Evolutionary conservation across 2,329 filamentous ascomycete species (phyloP), one percentile per base, ranked within the genome.

Genomic region (Decorospora gaudefroyi): DNA sequence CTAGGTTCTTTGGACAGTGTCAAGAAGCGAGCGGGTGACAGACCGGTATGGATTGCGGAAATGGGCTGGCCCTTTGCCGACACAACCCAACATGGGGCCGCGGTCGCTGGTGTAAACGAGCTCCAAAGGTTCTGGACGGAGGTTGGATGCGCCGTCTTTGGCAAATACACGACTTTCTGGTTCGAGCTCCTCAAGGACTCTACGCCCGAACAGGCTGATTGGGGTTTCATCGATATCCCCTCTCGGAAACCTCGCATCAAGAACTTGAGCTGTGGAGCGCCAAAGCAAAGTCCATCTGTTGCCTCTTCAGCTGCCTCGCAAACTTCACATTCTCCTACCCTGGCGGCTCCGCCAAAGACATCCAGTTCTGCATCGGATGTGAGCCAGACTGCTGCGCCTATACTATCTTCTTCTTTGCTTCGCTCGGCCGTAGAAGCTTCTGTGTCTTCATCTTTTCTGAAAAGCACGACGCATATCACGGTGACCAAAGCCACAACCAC

Each of bases 21-120:
- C 2, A 43, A 62, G 21, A 39, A 49, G 29, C 50, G 52, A 10
- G 57, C 62, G 16, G 53, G 54, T 7, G 46, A 53, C 11, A 61
- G 35, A 10, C 51, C 54, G 1, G 53, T 71, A 4, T 71, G 67
- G 67, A 65, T 71, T 30, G 61, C 64, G 6, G 68, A 71, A 37
- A 61, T 62, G 17, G 65, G 64, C 12, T 69, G 66, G 65, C 65
- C 65, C 2, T 49, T 55, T 13, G 25, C 38, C 1, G 64, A 62
- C 2, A 30, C 43, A 1, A 37, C 45, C 9, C 23, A 41, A 16
- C 32, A 43, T 15, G 51, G 45, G 1, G 37, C 34, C 7, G 51
- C 57, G 12, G 41, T 50, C 10, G 52, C 64, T 6, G 55, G 55
- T 21, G 19, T 39, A 3, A 44, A 59, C 2, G 61, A 62, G 10